These are phyloP conservation scores for Trichosporon coremiiforme DNA, from an alignment of 1,284 basidiomycete species.

Conservation along the genomic window DNA sequence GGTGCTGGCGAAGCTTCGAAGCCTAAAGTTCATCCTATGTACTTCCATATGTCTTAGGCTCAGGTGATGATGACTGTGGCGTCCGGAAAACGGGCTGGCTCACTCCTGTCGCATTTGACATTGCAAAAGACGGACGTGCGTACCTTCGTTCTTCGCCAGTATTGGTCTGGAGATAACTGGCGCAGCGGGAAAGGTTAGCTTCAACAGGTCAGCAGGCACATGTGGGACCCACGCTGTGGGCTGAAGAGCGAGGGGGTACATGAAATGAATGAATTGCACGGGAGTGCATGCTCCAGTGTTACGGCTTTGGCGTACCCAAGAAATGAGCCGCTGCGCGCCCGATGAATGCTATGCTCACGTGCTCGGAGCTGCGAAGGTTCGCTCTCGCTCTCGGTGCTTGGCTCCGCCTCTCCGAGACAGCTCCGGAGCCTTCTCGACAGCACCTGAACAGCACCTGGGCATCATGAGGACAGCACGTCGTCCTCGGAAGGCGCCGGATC, in stretches of 20 bases:
- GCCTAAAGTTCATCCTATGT: neutral
- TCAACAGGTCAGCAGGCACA: neutral
- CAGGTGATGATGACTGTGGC: neutral
- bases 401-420: neutral
- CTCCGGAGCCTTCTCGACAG: too few species aligned
- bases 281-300: neutral
- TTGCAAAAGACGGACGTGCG: too few species aligned
- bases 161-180: neutral
- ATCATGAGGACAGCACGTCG: neutral
- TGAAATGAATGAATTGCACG: neutral
- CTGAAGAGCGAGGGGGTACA: neutral
- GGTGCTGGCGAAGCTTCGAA: neutral
- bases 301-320: neutral
- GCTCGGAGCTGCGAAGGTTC: neutral
- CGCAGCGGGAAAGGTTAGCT: neutral
- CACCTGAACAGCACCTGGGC: too few species aligned
- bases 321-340: neutral
- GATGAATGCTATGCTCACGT: neutral
- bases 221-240: neutral
- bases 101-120: too few species aligned
- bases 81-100: neutral
- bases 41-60: neutral
- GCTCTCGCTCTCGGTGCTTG: neutral
- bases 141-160: neutral
- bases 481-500: neutral